These are phyloP conservation scores for Fomitopsis palustris DNA, from an alignment of 1,284 basidiomycete genomes.

Conservation along the genomic window DNA sequence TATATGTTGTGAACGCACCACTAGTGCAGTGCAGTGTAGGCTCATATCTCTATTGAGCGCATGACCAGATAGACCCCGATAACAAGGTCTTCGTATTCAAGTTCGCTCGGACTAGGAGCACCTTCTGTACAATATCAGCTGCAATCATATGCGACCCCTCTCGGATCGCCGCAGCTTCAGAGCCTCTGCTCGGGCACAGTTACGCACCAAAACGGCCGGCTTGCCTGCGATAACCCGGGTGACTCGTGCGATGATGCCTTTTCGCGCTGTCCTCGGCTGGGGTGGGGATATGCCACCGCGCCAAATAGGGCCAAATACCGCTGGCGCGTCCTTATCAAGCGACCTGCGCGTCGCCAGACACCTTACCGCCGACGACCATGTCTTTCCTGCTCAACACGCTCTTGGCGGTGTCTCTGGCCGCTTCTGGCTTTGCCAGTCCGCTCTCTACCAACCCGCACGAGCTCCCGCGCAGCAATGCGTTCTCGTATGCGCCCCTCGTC, in stretches of 20 bases:
- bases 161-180: neutral
- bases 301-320: constrained; percentile 21
- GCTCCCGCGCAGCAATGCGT: constrained; percentile 37
- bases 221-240: neutral
- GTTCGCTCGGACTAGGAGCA: too few relatives aligned
- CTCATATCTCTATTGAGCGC: too few relatives aligned
- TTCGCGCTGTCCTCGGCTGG: constrained; percentile 1
- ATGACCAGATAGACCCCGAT: neutral
- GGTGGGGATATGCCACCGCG: constrained; percentile 3
- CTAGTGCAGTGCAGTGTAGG: too few relatives aligned
- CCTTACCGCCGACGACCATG: constrained; percentile 35
- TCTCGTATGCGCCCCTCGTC: constrained; percentile 57
- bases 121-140: neutral
- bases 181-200: neutral
- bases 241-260: neutral
- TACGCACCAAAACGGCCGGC: neutral
- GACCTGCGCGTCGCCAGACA: constrained; percentile 9
- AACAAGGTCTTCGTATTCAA: too few relatives aligned
- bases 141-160: neutral
- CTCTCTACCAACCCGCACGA: constrained; percentile 59
- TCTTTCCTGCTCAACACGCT: constrained; percentile 35
- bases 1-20: too few relatives aligned
- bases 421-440: constrained; percentile 46
- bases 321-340: constrained; percentile 22
- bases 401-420: constrained; percentile 41